These are phyloP conservation scores for Fusarium setosum DNA, from an alignment of 2,329 filamentous ascomycete species.

Conservation along the genomic window DNA sequence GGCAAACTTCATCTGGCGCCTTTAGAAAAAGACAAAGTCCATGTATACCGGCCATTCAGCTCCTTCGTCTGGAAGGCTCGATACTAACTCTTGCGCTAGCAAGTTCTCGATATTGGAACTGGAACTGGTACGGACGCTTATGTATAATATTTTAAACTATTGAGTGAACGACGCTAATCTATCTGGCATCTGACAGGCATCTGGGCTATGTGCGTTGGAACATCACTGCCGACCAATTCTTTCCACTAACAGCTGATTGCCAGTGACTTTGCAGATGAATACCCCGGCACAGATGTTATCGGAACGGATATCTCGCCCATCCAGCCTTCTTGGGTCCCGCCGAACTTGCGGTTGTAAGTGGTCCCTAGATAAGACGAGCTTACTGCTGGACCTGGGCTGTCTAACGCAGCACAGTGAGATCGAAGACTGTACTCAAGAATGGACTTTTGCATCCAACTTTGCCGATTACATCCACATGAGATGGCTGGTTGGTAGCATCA, in stretches of 20 bases:
- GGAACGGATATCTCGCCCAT: conserved; percentile 69
- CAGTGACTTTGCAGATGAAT: conserved; percentile 61
- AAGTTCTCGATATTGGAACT: conserved; percentile 62
- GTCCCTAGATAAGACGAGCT: fast-evolving
- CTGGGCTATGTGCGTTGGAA: conserved; percentile 59
- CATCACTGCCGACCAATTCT: fast-evolving
- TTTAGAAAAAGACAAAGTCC: conserved; percentile 35
- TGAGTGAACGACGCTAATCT: neutral
- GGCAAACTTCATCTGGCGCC: conserved; percentile 36
- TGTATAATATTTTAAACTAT: no score
- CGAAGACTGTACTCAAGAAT: conserved; percentile 46
- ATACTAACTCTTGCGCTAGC: conserved; percentile 20
- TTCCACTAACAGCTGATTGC: neutral
- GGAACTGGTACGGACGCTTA: conserved; percentile 58
- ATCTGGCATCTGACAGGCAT: conserved; percentile 35
- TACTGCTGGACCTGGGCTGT: fast-evolving
- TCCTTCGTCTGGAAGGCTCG: neutral
- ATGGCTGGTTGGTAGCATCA: conserved; percentile 65
- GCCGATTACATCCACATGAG: conserved; percentile 72
- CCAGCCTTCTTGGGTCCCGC: conserved; percentile 62
- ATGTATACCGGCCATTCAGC: conserved; percentile 3
- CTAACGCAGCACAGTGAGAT: conserved; percentile 19
- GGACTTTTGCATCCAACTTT: conserved; percentile 44
- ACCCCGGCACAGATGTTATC: conserved; percentile 56
- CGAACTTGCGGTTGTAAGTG: conserved; percentile 55